These are phyloP conservation scores for Chlorella ohadii DNA, from an alignment of 139 green algal species.

Conservation along the genomic window DNA sequence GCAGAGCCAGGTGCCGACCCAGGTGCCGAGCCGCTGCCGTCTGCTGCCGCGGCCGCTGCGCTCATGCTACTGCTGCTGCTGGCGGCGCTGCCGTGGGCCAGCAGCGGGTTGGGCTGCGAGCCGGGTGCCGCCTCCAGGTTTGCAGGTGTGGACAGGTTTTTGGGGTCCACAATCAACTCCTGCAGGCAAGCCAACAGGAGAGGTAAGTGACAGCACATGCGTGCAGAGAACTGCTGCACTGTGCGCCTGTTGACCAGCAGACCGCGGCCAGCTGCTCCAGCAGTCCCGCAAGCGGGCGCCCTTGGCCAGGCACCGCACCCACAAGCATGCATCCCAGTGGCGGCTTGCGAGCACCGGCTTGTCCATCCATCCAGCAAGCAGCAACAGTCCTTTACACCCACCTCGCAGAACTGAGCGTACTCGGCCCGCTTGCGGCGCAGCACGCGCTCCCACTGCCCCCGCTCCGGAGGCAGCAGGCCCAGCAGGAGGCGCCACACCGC, in stretches of 20 bases:
- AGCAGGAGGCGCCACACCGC: conserved; percentile 89
- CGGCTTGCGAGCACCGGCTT: too few relatives aligned
- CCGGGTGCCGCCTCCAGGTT: conserved; percentile 15
- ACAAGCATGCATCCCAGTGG: too few relatives aligned
- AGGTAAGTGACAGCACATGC: too few relatives aligned
- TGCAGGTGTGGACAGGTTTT: conserved; percentile 40
- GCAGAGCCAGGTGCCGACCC: background rate
- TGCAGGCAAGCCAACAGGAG: conserved; percentile 9
- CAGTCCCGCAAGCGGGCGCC: too few relatives aligned
- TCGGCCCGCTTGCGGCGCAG: conserved; percentile 73
- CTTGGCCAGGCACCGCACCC: too few relatives aligned
- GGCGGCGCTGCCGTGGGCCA: conserved; percentile 7
- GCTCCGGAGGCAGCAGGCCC: conserved; percentile 79
- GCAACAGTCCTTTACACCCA: conserved; percentile 13
- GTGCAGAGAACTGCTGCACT: too few relatives aligned
- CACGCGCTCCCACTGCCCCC: conserved; percentile 65
- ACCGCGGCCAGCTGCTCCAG: too few relatives aligned
- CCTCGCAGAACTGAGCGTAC: conserved; percentile 88
- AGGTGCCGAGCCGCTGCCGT: background rate
- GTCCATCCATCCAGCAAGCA: background rate
- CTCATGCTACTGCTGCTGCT: conserved; percentile 2
- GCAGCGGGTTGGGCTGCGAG: conserved; percentile 36
- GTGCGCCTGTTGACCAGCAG: too few relatives aligned
- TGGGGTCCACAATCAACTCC: conserved; percentile 89
- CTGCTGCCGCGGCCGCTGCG: background rate